phyloP scores from a whole-genome alignment of 2,329 filamentous ascomycete species.

The Grosmannia clavigera region DNA sequence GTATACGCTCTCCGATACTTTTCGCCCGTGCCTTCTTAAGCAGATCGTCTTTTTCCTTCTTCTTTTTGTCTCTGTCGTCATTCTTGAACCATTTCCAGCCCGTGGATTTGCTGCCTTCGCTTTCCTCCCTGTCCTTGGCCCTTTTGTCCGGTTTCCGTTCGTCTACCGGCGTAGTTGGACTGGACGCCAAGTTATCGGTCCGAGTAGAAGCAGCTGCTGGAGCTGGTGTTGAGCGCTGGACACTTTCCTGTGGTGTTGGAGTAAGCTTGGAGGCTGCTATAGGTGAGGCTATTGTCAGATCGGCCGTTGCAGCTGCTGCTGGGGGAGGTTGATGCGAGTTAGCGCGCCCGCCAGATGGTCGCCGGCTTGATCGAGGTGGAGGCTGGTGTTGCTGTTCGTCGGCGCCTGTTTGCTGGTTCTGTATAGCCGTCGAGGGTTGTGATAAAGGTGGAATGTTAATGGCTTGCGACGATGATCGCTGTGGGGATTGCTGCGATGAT shows the following conservation, averaged over 20 bases:
- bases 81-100: slow-evolving; percentile 76
- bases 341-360: slow-evolving; percentile 10
- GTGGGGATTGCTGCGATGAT: slow-evolving; percentile 29
- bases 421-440: slow-evolving; percentile 11
- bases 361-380: slow-evolving; percentile 20
- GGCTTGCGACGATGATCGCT: slow-evolving; percentile 43
- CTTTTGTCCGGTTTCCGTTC: slow-evolving; percentile 67
- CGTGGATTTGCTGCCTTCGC: slow-evolving; percentile 59
- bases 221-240: slow-evolving; percentile 52
- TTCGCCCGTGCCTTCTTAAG: slow-evolving; percentile 50
- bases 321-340: not conserved
- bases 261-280: slow-evolving; percentile 12
- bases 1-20: slow-evolving; percentile 23
- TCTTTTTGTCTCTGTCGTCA: slow-evolving; percentile 64
- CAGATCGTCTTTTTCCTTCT: slow-evolving; percentile 46
- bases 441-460: slow-evolving; percentile 30
- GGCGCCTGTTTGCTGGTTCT: slow-evolving; percentile 11
- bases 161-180: slow-evolving; percentile 57
- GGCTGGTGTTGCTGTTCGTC: slow-evolving; percentile 13
- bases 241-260: slow-evolving; percentile 51
- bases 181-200: slow-evolving; percentile 68
- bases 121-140: slow-evolving; percentile 55
- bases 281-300: not conserved
- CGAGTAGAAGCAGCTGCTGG: slow-evolving; percentile 54
- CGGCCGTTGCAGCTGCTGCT: slow-evolving; percentile 5